Percentiles rank a stretch among this genome's conserved stretches.
These are phyloP conservation scores for Cyberlindnera americana DNA, from an alignment of 805 yeast genomes.

Conservation along the genomic window DNA sequence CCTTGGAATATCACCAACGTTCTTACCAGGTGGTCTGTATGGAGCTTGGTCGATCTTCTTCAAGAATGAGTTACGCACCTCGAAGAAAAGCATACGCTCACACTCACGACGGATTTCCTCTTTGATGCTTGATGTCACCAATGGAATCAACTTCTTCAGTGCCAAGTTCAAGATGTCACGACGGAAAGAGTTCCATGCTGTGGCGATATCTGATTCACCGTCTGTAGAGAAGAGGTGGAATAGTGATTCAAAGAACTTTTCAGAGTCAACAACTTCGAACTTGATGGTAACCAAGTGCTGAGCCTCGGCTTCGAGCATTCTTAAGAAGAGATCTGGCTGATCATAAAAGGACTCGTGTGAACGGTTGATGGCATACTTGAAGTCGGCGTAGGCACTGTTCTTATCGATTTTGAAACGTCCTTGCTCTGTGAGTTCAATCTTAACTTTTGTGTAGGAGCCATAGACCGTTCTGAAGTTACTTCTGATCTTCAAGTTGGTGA, in stretches of 20 bases:
- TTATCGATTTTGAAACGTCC: slow-evolving; percentile 75
- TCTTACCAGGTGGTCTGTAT: slow-evolving; percentile 71
- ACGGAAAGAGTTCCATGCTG: slow-evolving; percentile 79
- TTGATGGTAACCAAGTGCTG: slow-evolving; percentile 68
- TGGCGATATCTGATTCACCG: slow-evolving; percentile 70
- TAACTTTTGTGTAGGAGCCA: slow-evolving; percentile 61
- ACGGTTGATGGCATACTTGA: slow-evolving; percentile 86
- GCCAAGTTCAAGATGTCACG: slow-evolving; percentile 63
- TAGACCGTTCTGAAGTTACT: slow-evolving; percentile 62
- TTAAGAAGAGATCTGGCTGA: slow-evolving; percentile 76
- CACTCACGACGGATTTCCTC: slow-evolving; percentile 78
- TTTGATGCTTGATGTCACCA: slow-evolving; percentile 71
- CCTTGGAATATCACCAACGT: slow-evolving; percentile 78
- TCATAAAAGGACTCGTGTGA: slow-evolving; percentile 68
- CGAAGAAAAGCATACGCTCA: slow-evolving; percentile 62
- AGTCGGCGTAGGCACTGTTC: slow-evolving; percentile 78
- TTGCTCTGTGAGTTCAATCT: slow-evolving; percentile 78
- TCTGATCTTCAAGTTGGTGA: slow-evolving; percentile 77
- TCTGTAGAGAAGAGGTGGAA: slow-evolving; percentile 64
- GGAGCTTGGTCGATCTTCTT: slow-evolving; percentile 90
- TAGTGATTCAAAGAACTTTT: slow-evolving; percentile 41
- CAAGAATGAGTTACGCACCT: slow-evolving; percentile 66
- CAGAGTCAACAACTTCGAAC: slow-evolving; percentile 43
- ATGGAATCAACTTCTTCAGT: slow-evolving; percentile 59
- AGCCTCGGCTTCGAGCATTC: slow-evolving; percentile 90